These are phyloP conservation scores for Helotiales sp. DNA, from an alignment of 2,329 filamentous ascomycete genomes.

Conservation along the genomic window DNA sequence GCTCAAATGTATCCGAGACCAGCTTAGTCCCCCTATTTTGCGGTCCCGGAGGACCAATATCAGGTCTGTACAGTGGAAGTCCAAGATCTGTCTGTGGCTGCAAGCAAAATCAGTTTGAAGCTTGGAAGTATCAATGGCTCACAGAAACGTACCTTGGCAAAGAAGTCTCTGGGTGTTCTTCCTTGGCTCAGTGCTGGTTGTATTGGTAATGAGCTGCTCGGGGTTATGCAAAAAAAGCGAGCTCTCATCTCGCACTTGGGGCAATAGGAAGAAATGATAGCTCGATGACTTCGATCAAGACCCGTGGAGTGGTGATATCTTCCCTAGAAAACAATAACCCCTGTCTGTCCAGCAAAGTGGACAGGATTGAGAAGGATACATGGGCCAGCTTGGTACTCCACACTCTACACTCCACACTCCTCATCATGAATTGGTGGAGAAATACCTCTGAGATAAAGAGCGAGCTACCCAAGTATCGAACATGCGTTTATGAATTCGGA, in stretches of 20 bases:
- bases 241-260: not conserved
- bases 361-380: not conserved
- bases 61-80: constrained; percentile 19
- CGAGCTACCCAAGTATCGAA: not conserved
- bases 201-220: not conserved
- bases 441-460: not conserved
- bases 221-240: constrained; percentile 12
- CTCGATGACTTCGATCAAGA: not conserved
- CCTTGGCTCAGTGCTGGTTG: too few relatives aligned
- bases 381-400: not conserved
- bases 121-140: not conserved
- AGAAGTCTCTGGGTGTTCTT: not conserved
- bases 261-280: not conserved
- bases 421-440: constrained; percentile 4
- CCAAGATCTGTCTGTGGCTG: constrained; percentile 15
- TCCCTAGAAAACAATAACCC: not conserved
- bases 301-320: not conserved
- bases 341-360: not conserved
- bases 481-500: not conserved
- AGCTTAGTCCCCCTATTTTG: constrained; percentile 15
- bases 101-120: not conserved
- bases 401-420: not conserved
- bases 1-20: constrained; percentile 11
- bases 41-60: constrained; percentile 7
- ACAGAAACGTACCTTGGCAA: not conserved